These are phyloP conservation scores for Phaseolus lunatus DNA, from an alignment of 306 rosid species.

Conservation along the genomic window DNA sequence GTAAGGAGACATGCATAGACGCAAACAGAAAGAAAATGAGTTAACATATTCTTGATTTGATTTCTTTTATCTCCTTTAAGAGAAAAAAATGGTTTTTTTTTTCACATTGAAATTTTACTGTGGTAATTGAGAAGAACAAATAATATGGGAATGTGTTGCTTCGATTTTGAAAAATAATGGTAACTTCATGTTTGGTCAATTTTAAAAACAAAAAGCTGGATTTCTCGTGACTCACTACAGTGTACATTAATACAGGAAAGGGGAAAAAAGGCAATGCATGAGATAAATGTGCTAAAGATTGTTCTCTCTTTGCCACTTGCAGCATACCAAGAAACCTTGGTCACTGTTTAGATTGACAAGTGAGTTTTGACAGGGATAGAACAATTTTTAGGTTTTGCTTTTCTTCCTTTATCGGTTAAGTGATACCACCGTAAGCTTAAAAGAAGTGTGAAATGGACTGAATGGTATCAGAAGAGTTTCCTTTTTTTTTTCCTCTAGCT, in stretches of 20 bases:
- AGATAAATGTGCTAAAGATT: slow-evolving; percentile 52
- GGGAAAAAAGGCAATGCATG: slow-evolving; percentile 50
- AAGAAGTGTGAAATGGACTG: slow-evolving; percentile 42
- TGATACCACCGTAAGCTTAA: slow-evolving; percentile 41
- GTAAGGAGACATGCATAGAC: slow-evolving; percentile 43
- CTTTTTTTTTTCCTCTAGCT: slow-evolving; percentile 34
- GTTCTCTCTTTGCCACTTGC: slow-evolving; percentile 49
- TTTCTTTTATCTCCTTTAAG: background rate
- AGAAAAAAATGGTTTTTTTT: background rate
- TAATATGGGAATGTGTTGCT: background rate
- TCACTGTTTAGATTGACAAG: slow-evolving; percentile 50
- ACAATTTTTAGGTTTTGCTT: slow-evolving; percentile 26
- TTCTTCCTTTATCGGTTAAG: slow-evolving; percentile 47
- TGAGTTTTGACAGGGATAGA: slow-evolving; percentile 50
- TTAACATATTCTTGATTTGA: background rate
- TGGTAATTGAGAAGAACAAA: background rate
- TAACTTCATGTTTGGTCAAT: slow-evolving; percentile 12
- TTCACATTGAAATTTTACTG: slow-evolving; percentile 1
- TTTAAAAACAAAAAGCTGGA: slow-evolving; percentile 29
- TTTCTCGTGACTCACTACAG: background rate
- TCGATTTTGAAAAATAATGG: slow-evolving; percentile 25
- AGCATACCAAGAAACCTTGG: slow-evolving; percentile 51
- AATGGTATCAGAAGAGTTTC: slow-evolving; percentile 39
- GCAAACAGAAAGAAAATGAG: slow-evolving; percentile 4
- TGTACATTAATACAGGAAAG: slow-evolving; percentile 5